Conservation (phyloP, 352 stramenopile genomes). For the Phytopythium vexans region DNA sequence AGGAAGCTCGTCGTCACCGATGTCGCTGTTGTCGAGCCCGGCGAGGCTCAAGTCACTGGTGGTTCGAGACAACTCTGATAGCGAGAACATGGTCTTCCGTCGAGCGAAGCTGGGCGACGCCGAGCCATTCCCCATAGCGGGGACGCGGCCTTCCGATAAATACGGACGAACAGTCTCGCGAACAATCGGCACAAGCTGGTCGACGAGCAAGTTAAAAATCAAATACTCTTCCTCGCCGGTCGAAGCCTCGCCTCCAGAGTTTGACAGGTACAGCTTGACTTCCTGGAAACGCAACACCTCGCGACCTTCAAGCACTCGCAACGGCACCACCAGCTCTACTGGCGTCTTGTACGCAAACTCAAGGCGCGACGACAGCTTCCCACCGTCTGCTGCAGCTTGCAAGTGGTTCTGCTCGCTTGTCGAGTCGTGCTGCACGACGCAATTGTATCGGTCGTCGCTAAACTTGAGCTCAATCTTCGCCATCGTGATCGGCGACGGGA, state of each 20-base stretch:
- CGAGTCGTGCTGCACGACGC: conserved; percentile 44
- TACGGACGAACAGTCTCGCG: conserved; percentile 39
- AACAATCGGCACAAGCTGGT: conserved; percentile 26
- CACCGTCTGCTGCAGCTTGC: conserved; percentile 12
- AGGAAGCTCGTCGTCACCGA: conserved; percentile 42
- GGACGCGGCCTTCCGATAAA: conserved; percentile 57
- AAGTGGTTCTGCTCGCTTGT: conserved; percentile 2
- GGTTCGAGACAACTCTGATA: conserved; percentile 26
- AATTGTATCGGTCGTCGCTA: conserved; percentile 74
- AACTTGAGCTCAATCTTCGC: conserved; percentile 69
- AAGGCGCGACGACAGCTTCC: conserved; percentile 41
- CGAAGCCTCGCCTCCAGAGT: conserved; percentile 9
- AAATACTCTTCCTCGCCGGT: conserved; percentile 33
- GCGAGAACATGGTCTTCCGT: conserved; percentile 75
- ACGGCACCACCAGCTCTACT: conserved; percentile 37
- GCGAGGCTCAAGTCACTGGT: conserved; percentile 23
- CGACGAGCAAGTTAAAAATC: conserved; percentile 57
- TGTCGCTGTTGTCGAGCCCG: conserved; percentile 12
- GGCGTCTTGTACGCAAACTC: conserved; percentile 38
- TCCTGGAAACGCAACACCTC: conserved; percentile 62
- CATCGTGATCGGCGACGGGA: conserved; percentile 52
- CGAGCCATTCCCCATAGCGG: conserved; percentile 81
- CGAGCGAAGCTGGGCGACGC: conserved; percentile 82
- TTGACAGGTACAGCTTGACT: conserved; percentile 50
- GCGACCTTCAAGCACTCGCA: conserved; percentile 52